phyloP scores from a whole-genome alignment of 73 alveolate species.

The Paramecium sonneborni region DNA sequence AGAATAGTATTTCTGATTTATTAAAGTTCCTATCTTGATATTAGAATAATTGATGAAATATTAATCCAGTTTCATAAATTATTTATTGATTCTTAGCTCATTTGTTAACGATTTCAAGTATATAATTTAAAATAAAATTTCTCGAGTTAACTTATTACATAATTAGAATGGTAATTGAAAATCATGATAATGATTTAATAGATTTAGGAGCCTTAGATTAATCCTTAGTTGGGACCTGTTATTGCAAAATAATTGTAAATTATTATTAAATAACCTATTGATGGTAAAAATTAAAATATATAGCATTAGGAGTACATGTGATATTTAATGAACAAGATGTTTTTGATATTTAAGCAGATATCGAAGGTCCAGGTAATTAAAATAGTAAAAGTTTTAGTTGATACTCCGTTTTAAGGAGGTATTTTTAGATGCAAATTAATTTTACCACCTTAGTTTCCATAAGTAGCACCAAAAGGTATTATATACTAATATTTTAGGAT shows the following conservation, averaged over 20 bases:
- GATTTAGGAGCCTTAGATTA: slow-evolving; percentile 13
- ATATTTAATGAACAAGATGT: slow-evolving; percentile 87
- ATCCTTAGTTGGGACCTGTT: slow-evolving; percentile 37
- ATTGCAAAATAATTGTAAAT: slow-evolving; percentile 22
- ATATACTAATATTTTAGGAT: slow-evolving; percentile 58
- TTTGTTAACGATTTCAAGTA: not conserved
- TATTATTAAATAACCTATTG: slow-evolving; percentile 20
- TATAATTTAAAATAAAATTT: not conserved
- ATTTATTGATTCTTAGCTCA: not conserved
- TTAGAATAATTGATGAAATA: not conserved
- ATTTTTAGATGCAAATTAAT: slow-evolving; percentile 88
- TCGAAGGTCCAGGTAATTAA: slow-evolving; percentile 86
- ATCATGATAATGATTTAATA: not conserved
- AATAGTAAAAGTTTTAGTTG: slow-evolving; percentile 25
- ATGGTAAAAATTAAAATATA: not conserved
- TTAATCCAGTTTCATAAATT: not conserved
- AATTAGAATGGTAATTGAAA: slow-evolving; percentile 17
- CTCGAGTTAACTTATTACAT: not conserved
- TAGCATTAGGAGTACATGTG: slow-evolving; percentile 79
- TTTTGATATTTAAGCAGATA: slow-evolving; percentile 96
- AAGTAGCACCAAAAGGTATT: slow-evolving; percentile 95
- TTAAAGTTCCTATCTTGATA: not conserved
- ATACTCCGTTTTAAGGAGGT: slow-evolving; percentile 98
- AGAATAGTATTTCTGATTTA: too few species aligned
- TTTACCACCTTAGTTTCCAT: slow-evolving; percentile 93